A percentile compares a stretch with the other conserved stretches of the same genome.
phyloP scores from a whole-genome alignment of 2,329 filamentous ascomycete genomes.

The Trichoderma polysporum region DNA sequence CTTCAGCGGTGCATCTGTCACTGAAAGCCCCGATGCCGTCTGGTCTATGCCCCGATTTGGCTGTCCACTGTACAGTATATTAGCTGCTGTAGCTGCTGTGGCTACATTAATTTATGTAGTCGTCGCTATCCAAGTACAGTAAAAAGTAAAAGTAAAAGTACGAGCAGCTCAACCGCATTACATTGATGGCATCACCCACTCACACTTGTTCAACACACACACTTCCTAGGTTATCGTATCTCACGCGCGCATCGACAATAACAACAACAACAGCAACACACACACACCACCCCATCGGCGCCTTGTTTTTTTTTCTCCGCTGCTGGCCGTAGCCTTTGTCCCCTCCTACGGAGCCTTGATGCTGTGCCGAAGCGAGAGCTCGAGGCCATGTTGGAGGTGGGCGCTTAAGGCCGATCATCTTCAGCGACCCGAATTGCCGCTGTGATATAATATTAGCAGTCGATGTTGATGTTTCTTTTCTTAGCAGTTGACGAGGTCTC shows the following conservation, averaged over 20 bases:
- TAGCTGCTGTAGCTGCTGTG: neutral
- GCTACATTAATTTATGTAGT: too few species aligned
- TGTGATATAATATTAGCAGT: neutral
- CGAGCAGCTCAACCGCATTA: too few species aligned
- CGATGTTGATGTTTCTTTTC: neutral
- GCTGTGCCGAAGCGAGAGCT: neutral
- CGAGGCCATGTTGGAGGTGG: neutral
- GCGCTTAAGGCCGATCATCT: conserved; percentile 9
- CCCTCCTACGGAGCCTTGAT: neutral
- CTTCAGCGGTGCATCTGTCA: neutral
- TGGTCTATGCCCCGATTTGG: neutral
- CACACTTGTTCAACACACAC: too few species aligned
- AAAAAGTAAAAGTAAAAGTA: too few species aligned
- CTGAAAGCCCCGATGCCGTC: neutral
- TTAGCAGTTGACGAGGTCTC: neutral
- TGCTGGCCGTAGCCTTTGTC: neutral
- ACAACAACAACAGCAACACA: too few species aligned
- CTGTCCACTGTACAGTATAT: neutral
- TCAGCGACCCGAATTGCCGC: neutral
- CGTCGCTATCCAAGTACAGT: too few species aligned
- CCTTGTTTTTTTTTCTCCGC: neutral
- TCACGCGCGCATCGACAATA: too few species aligned
- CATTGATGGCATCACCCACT: too few species aligned
- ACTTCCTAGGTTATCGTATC: too few species aligned
- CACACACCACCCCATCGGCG: too few species aligned